A percentile compares a stretch with the other conserved stretches of the same genome.
phyloP scores from a whole-genome alignment of 2,329 filamentous ascomycete genomes.

The Colletotrichum godetiae region DNA sequence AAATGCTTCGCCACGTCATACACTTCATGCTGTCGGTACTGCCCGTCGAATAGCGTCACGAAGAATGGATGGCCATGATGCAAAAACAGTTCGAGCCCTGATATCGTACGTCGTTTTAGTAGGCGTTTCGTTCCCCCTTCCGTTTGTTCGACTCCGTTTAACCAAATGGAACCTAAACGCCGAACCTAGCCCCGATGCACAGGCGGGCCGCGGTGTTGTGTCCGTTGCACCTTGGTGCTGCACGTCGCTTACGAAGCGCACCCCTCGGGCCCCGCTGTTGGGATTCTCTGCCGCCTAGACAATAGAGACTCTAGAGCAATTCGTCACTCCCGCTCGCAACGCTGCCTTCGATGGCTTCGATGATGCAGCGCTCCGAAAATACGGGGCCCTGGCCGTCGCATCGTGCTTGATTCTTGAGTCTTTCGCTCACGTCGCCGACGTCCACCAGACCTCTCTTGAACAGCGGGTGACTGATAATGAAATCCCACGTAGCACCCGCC shows the following conservation, averaged over 20 bases:
- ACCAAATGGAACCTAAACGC: conserved; percentile 20
- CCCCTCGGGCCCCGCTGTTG: neutral
- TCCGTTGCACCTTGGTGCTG: conserved; percentile 13
- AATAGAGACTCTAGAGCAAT: conserved; percentile 56
- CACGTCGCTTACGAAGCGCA: conserved; percentile 27
- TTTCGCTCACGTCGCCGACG: conserved; percentile 82
- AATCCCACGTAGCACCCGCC: conserved; percentile 87
- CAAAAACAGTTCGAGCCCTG: neutral
- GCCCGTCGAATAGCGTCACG: conserved; percentile 13
- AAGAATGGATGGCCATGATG: conserved; percentile 16
- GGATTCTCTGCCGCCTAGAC: neutral
- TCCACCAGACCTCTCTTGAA: conserved; percentile 84
- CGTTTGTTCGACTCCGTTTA: conserved; percentile 28
- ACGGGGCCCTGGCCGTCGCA: conserved; percentile 92
- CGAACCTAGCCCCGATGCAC: conserved; percentile 21
- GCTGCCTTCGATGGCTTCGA: conserved; percentile 81
- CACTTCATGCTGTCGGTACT: conserved; percentile 2
- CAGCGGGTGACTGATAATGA: conserved; percentile 83
- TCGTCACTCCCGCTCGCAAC: conserved; percentile 83
- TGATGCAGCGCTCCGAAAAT: conserved; percentile 81
- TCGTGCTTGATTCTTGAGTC: conserved; percentile 78
- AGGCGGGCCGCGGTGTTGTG: neutral
- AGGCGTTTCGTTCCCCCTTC: conserved; percentile 20
- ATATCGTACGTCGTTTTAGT: conserved; percentile 20
- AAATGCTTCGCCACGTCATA: conserved; percentile 19